Conservation (phyloP, 305 asterid genomes). For the Rubia occidens region DNA sequence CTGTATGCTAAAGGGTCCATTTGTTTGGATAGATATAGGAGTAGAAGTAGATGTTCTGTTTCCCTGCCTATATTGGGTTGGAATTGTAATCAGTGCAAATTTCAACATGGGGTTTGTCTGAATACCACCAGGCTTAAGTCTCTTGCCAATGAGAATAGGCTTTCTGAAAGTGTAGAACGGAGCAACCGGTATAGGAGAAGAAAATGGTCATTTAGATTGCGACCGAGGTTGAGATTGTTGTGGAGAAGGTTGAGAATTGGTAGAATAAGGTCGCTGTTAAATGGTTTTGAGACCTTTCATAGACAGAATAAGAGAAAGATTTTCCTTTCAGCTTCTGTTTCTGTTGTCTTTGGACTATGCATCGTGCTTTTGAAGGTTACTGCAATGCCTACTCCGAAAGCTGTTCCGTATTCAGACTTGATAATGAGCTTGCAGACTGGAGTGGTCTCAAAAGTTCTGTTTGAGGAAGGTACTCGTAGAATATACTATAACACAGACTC, state of each 20-base stretch:
- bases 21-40: conserved; percentile 21
- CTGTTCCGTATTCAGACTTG: conserved; percentile 74
- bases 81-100: conserved; percentile 27
- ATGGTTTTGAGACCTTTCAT: conserved; percentile 41
- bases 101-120: conserved; percentile 28
- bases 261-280: conserved; percentile 40
- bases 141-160: conserved; percentile 32
- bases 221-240: conserved; percentile 50
- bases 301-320: conserved; percentile 52
- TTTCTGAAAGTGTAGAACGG: conserved; percentile 31
- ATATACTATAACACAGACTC: conserved; percentile 53
- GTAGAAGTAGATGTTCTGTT: conserved; percentile 29
- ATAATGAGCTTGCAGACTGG: conserved; percentile 63
- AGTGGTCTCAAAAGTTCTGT: conserved; percentile 55
- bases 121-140: conserved; percentile 40
- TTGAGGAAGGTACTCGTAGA: conserved; percentile 88
- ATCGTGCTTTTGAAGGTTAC: conserved; percentile 64
- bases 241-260: conserved; percentile 45
- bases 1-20: conserved; percentile 31
- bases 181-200: conserved; percentile 30
- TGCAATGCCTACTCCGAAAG: conserved; percentile 55
- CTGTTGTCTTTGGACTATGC: conserved; percentile 62
- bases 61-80: conserved; percentile 33
- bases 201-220: conserved; percentile 53
- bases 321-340: conserved; percentile 47